Evolutionary conservation across 2,329 filamentous ascomycete genomes (phyloP), one percentile per base, ranked within the genome.

Genomic region (Fusarium kyushuense): DNA sequence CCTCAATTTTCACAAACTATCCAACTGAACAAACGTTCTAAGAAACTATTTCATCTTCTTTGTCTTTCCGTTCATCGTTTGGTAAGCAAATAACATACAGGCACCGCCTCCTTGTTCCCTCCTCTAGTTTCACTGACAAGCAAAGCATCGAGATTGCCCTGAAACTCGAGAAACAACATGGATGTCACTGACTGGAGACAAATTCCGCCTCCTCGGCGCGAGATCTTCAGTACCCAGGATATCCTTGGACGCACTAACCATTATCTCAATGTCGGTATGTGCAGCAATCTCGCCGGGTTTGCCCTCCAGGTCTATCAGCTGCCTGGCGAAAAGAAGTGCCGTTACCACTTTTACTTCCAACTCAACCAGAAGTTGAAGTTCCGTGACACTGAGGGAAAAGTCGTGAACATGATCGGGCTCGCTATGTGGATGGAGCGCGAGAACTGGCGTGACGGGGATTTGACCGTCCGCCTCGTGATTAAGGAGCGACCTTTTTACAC

Each of bases 391-490:
- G 10, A 48, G 1, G 57, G 57, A 0, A 13, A 29, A 0, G 6
- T 23, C 0, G 33, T 27, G 13, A 23, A 27, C 3, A 61, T 68
- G 1, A 25, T 33, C 19, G 59, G 51, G 3, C 27, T 64, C 6
- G 64, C 51, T 3, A 45, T 68, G 27, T 68, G 64, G 59, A 68
- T 68, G 54, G 47, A 43, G 16, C 47, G 47, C 1, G 4, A 29
- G 4, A 12, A 12, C 0, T 9, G 17, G 1, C 7, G 35, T 1
- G 21, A 29, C 3, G 64, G 33, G 2, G 47, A 51, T 36, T 29
- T 68, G n/a, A 45, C 33, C 2, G 16, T 68, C 13, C 32, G 65
- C 23, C 32, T 68, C 6, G 23, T 48, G 5, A 12, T 65, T 23
- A 25, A 21, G 10, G 16, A 14, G 3, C 46, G 61, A 1, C 36